Evolutionary conservation across 176 grass and related monocot genomes (phyloP).

Genomic region (Cymbopogon citratus): DNA sequence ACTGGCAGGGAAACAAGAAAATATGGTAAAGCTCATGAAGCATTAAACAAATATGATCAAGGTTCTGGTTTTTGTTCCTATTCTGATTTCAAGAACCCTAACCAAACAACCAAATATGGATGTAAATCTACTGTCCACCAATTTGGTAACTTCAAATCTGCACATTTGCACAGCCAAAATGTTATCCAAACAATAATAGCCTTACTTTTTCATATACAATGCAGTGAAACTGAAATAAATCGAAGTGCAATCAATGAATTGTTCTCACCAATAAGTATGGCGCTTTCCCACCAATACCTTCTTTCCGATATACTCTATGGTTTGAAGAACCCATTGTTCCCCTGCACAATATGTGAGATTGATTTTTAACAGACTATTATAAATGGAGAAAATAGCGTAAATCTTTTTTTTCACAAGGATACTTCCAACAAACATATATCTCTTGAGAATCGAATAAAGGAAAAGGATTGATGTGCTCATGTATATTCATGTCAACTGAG

Average conservation of each 20-base stretch:
- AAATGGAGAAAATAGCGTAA: background rate
- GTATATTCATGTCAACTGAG: background rate
- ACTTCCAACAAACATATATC: background rate
- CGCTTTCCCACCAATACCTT: conserved; percentile 31
- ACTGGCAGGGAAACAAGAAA: background rate
- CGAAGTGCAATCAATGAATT: background rate
- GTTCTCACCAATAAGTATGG: conserved; percentile 40
- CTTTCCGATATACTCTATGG: conserved; percentile 24
- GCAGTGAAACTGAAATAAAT: background rate
- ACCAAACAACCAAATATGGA: background rate
- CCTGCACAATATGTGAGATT: conserved; percentile 16
- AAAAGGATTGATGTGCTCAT: background rate
- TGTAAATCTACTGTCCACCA: background rate
- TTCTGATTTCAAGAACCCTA: background rate
- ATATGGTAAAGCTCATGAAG: too few relatives aligned
- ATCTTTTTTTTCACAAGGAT: background rate
- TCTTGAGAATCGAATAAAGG: background rate
- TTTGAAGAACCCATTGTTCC: conserved; percentile 52
- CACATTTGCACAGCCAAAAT: background rate
- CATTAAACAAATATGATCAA: too few relatives aligned
- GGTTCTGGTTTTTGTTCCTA: background rate
- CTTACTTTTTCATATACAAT: background rate
- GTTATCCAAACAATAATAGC: background rate
- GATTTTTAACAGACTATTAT: background rate
- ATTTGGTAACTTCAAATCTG: background rate